Percentiles rank a stretch among this genome's conserved stretches.
Conservation (phyloP, 148 eudicot species). For the Rheum nobile region DNA sequence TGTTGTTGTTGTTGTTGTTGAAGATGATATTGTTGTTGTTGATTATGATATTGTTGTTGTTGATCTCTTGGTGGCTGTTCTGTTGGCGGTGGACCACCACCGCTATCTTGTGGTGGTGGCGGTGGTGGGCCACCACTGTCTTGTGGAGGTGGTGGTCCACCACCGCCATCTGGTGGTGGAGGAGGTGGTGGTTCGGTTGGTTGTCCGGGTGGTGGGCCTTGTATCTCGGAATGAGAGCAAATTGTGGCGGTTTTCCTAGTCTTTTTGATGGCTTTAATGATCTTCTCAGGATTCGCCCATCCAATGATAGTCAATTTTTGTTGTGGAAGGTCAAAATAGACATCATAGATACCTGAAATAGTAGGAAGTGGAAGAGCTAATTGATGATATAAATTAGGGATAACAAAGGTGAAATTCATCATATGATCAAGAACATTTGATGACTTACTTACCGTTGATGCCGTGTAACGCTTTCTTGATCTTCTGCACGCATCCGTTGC, state of each 20-base stretch:
- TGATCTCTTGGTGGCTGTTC: slow-evolving; percentile 23
- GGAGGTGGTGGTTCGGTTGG: slow-evolving; percentile 12
- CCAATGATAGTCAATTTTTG: slow-evolving; percentile 70
- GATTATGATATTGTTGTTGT: slow-evolving; percentile 18
- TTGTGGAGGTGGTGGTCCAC: slow-evolving; percentile 7
- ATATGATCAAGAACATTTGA: neutral
- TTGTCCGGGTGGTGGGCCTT: slow-evolving; percentile 19
- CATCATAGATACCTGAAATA: slow-evolving; percentile 57
- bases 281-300: slow-evolving; percentile 73
- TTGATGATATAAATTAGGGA: neutral
- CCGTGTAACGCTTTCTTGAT: slow-evolving; percentile 80
- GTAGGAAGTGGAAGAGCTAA: neutral
- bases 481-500: slow-evolving; percentile 93
- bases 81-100: slow-evolving; percentile 5
- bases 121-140: slow-evolving; percentile 12
- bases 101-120: slow-evolving; percentile 16
- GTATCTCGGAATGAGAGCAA: slow-evolving; percentile 57
- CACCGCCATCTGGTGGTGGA: slow-evolving; percentile 9
- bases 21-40: too few relatives aligned
- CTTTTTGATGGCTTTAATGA: slow-evolving; percentile 74
- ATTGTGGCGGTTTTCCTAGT: slow-evolving; percentile 64
- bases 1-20: too few relatives aligned
- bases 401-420: neutral
- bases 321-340: slow-evolving; percentile 53
- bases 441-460: slow-evolving; percentile 48